These are phyloP conservation scores for Yamadazyma akitaensis DNA, from an alignment of 805 yeast genomes.

Conservation along the genomic window DNA sequence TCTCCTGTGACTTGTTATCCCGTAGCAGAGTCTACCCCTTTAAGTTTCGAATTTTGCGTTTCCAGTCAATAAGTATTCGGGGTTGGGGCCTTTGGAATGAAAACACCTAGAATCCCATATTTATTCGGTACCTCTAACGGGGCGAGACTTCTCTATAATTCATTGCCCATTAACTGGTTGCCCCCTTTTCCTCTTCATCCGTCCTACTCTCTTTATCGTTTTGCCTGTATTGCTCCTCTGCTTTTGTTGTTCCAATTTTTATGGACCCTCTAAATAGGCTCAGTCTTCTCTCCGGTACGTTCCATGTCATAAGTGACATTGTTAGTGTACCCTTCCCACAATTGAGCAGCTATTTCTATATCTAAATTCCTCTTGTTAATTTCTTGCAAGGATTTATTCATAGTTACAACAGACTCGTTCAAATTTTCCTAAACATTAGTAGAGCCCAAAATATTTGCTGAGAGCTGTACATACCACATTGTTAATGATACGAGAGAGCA, in stretches of 20 bases:
- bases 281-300: slow-evolving; percentile 59
- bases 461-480: slow-evolving; percentile 56
- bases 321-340: slow-evolving; percentile 75
- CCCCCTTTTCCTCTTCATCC: neutral
- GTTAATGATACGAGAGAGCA: slow-evolving; percentile 70
- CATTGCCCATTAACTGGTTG: neutral
- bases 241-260: too few species aligned
- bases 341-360: slow-evolving; percentile 65
- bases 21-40: too few species aligned
- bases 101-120: too few species aligned
- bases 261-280: slow-evolving; percentile 34
- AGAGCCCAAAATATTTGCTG: neutral
- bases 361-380: slow-evolving; percentile 66
- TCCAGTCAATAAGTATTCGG: too few species aligned
- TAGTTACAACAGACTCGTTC: slow-evolving; percentile 63
- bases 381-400: slow-evolving; percentile 59
- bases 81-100: too few species aligned
- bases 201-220: neutral
- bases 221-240: neutral
- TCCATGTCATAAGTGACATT: slow-evolving; percentile 68
- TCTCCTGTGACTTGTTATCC: too few species aligned
- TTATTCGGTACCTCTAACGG: too few species aligned
- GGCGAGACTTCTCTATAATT: too few species aligned
- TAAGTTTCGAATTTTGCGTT: too few species aligned
- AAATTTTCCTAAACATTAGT: slow-evolving; percentile 50